Evolutionary conservation across 176 grass and related monocot species (phyloP).

Genomic region (Ensete ventricosum): DNA sequence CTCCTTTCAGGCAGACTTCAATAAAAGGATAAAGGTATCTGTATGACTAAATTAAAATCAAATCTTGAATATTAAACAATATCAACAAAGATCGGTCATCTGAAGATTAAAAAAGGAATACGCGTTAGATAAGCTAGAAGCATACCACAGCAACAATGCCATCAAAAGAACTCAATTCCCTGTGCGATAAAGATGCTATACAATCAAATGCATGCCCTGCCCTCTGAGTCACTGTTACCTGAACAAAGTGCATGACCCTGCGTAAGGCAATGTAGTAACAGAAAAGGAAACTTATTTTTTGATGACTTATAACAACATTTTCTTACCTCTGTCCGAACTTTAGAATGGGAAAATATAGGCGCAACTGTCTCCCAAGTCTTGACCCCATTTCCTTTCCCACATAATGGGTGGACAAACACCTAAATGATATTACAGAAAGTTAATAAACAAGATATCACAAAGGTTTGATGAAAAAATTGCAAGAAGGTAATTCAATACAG

Average conservation of each 20-base stretch:
- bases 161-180: constrained; percentile 66
- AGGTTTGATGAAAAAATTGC: background rate
- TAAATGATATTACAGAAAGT: constrained; percentile 26
- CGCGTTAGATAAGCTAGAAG: background rate
- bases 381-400: constrained; percentile 72
- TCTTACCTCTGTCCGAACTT: constrained; percentile 68
- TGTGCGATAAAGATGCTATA: constrained; percentile 59
- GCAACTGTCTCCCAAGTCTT: constrained; percentile 68
- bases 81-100: too few relatives aligned
- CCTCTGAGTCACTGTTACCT: constrained; percentile 76
- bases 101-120: background rate
- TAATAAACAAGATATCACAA: constrained; percentile 1
- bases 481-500: background rate
- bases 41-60: background rate
- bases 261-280: constrained; percentile 9
- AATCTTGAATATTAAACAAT: too few relatives aligned
- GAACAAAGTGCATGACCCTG: constrained; percentile 6
- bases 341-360: constrained; percentile 66
- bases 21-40: background rate
- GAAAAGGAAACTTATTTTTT: background rate
- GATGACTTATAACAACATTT: background rate
- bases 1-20: background rate
- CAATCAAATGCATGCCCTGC: constrained; percentile 76
- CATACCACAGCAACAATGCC: constrained; percentile 83
- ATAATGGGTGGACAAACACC: constrained; percentile 93